Evolutionary conservation across 2,329 filamentous ascomycete species (phyloP).

Genomic region (Penicillium digitatum): DNA sequence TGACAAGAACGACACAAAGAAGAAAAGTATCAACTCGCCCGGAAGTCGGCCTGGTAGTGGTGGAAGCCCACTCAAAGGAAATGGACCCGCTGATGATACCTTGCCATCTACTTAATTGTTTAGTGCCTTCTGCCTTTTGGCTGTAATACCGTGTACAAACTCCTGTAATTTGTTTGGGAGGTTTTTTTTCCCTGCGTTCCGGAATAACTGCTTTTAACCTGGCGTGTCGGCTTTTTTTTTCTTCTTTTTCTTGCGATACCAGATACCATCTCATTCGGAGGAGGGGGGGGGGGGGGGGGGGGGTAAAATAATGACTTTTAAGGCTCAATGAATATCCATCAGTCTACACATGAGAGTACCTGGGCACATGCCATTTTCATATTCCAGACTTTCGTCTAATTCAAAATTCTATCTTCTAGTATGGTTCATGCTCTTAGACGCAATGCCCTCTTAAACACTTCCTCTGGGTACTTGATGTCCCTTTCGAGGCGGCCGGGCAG

Average conservation of each 20-base stretch:
- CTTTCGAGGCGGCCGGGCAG: slow-evolving; percentile 9
- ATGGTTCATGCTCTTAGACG: background rate
- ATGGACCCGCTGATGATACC: background rate
- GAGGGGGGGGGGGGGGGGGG: no score
- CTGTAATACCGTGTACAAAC: background rate
- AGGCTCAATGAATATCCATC: background rate
- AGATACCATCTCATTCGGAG: slow-evolving; percentile 1
- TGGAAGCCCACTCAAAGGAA: slow-evolving; percentile 4
- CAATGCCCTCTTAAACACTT: background rate
- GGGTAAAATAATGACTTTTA: background rate
- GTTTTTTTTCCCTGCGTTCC: background rate
- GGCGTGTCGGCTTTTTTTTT: background rate
- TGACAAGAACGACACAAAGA: slow-evolving; percentile 28
- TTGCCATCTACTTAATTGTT: background rate
- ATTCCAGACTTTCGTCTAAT: background rate
- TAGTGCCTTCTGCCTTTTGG: background rate
- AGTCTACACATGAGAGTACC: background rate
- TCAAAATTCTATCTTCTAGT: background rate
- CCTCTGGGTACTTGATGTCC: background rate
- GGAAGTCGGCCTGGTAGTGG: slow-evolving; percentile 23
- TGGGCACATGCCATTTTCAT: background rate
- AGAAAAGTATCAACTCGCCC: slow-evolving; percentile 9
- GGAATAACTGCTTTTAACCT: background rate
- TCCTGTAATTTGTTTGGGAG: background rate
- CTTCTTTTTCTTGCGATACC: no score